These are phyloP conservation scores for Falciphora oryzae DNA, from an alignment of 2,329 filamentous ascomycete species.

Conservation along the genomic window DNA sequence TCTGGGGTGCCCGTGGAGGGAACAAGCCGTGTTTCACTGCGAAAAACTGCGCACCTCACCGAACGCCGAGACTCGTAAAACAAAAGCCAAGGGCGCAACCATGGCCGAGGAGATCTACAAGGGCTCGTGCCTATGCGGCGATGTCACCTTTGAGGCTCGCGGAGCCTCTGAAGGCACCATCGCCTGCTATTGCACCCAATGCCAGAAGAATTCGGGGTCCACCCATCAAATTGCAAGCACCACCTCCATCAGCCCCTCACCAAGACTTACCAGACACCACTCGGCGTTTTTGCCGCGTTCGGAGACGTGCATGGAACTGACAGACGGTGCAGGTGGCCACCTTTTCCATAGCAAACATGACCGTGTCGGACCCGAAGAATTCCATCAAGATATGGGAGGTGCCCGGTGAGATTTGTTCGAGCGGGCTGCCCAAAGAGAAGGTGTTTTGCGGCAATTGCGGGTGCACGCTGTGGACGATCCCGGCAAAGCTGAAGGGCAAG, in stretches of 20 bases:
- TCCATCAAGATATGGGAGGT: slow-evolving; percentile 17
- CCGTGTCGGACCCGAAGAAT: slow-evolving; percentile 15
- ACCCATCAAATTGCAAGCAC: slow-evolving; percentile 16
- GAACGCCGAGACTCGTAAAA: too few species aligned
- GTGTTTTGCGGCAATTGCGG: slow-evolving; percentile 19
- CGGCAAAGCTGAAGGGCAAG: slow-evolving; percentile 16
- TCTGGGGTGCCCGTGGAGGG: too few species aligned
- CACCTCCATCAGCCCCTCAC: not conserved
- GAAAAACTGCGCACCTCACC: not conserved
- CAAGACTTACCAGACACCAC: not conserved
- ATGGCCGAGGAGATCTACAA: slow-evolving; percentile 6
- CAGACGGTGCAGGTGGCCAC: slow-evolving; percentile 15
- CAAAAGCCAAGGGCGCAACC: not conserved
- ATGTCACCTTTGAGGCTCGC: slow-evolving; percentile 16
- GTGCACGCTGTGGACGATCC: slow-evolving; percentile 17
- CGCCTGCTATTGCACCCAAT: slow-evolving; percentile 18
- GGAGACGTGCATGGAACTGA: not conserved
- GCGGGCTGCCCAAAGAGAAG: slow-evolving; percentile 18
- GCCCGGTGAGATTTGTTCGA: slow-evolving; percentile 13
- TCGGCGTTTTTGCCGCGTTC: too few species aligned
- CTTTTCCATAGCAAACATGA: slow-evolving; percentile 16
- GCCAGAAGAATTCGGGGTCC: slow-evolving; percentile 16
- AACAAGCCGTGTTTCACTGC: too few species aligned
- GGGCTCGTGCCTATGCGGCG: slow-evolving; percentile 18
- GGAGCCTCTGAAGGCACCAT: slow-evolving; percentile 14